These are phyloP conservation scores for Scalesia atractyloides DNA, from an alignment of 129 eudicot species.

Conservation along the genomic window DNA sequence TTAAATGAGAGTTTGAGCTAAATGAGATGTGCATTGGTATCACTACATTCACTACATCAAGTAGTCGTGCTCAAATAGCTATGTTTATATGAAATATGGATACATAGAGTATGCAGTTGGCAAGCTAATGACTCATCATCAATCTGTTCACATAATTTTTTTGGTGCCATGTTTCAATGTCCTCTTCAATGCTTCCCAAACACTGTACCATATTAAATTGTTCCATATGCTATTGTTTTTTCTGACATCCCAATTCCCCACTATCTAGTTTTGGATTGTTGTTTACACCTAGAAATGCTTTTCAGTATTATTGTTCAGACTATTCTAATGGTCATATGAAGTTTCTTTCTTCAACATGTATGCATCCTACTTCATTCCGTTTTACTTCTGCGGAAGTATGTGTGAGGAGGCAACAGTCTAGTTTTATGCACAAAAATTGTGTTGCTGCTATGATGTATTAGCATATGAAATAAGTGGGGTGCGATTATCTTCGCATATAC, in stretches of 20 bases:
- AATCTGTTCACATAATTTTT: conserved; percentile 15
- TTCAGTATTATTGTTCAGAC: background rate
- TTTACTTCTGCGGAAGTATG: background rate
- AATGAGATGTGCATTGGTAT: conserved; percentile 8
- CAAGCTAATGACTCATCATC: conserved; percentile 9
- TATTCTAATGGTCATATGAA: background rate
- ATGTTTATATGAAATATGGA: conserved; percentile 7
- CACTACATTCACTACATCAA: background rate
- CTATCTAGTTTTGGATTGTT: conserved; percentile 31
- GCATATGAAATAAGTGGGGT: too few relatives aligned
- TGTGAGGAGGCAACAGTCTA: background rate
- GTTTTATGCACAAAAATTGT: background rate
- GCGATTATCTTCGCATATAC: background rate
- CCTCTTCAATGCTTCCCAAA: conserved; percentile 45
- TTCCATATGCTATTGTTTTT: conserved; percentile 43
- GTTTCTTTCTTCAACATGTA: conserved; percentile 8
- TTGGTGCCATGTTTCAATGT: conserved; percentile 23
- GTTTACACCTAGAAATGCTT: conserved; percentile 15
- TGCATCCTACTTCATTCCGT: background rate
- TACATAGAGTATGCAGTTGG: conserved; percentile 19
- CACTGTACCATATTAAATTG: conserved; percentile 48
- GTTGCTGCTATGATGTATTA: background rate
- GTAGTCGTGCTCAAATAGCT: conserved; percentile 24
- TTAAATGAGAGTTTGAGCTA: conserved; percentile 14
- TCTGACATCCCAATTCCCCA: conserved; percentile 28